Percentiles rank a stretch among this genome's conserved stretches.
Evolutionary conservation across 257 asterid species (phyloP).

Genomic region (Scutellaria minor): DNA sequence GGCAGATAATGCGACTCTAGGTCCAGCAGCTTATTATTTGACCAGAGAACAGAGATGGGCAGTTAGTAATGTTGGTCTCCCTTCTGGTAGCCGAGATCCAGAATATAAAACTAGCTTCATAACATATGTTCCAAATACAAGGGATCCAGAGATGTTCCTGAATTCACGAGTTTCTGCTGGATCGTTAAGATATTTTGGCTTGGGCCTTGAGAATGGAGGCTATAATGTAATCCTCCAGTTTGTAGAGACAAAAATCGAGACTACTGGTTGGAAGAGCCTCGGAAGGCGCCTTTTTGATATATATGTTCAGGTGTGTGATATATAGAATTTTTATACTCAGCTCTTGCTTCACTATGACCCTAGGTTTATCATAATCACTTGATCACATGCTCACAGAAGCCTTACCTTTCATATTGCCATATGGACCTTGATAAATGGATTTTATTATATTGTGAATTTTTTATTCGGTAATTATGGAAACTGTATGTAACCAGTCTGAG

Average conservation of each 20-base stretch:
- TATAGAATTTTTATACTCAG: neutral
- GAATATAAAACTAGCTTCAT: constrained; percentile 35
- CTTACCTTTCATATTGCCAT: no score
- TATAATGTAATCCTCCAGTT: constrained; percentile 75
- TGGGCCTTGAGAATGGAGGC: constrained; percentile 82
- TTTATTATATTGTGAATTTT: neutral
- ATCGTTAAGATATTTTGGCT: constrained; percentile 80
- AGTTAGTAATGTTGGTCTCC: constrained; percentile 78
- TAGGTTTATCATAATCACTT: neutral
- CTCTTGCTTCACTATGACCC: neutral
- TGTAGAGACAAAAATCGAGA: constrained; percentile 53
- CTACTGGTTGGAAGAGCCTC: constrained; percentile 57
- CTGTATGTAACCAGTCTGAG: neutral
- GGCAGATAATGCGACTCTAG: constrained; percentile 57
- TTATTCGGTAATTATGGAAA: neutral
- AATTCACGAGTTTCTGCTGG: constrained; percentile 72
- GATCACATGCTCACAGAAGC: no score
- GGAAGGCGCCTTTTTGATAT: constrained; percentile 86
- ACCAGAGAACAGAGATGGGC: constrained; percentile 67
- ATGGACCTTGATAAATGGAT: neutral
- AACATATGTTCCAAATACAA: constrained; percentile 51
- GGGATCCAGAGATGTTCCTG: constrained; percentile 65
- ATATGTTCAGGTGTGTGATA: constrained; percentile 69
- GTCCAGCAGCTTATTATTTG: constrained; percentile 70
- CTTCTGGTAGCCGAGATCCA: constrained; percentile 50